Evolutionary conservation across 75 land plant species (phyloP).

Genomic region (Larix kaempferi): DNA sequence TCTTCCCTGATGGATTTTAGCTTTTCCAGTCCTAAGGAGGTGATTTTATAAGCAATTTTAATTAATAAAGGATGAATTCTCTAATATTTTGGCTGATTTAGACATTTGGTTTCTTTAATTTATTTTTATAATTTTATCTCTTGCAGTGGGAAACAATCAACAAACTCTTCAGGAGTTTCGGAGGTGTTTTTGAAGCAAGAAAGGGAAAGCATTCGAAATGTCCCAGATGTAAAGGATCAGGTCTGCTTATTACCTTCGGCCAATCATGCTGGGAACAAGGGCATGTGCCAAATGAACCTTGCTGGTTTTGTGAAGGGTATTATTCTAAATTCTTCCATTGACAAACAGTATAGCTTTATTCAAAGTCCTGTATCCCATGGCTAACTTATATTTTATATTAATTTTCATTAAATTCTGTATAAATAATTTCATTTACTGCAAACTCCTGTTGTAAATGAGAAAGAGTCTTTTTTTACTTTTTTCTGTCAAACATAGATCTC

Average conservation of each 20-base stretch:
- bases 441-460: neutral
- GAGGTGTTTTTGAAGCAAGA: neutral
- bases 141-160: slow-evolving; percentile 1
- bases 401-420: no score
- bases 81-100: neutral
- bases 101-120: neutral
- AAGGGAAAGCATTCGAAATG: slow-evolving; percentile 6
- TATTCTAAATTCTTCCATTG: neutral
- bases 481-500: no score
- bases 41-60: neutral
- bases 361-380: neutral
- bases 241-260: neutral
- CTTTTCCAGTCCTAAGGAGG: neutral
- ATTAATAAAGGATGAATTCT: neutral
- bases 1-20: neutral
- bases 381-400: no score
- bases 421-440: neutral
- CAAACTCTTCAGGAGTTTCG: neutral
- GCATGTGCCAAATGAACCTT: slow-evolving; percentile 6
- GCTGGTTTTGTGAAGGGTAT: slow-evolving; percentile 14
- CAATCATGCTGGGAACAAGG: neutral
- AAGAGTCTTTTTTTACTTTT: no score
- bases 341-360: neutral
- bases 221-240: slow-evolving; percentile 10
- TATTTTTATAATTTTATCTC: neutral